Percentiles rank a stretch among this genome's conserved stretches.
phyloP scores from a whole-genome alignment of 1,139 yeast genomes.

The Zygoascus meyerae region DNA sequence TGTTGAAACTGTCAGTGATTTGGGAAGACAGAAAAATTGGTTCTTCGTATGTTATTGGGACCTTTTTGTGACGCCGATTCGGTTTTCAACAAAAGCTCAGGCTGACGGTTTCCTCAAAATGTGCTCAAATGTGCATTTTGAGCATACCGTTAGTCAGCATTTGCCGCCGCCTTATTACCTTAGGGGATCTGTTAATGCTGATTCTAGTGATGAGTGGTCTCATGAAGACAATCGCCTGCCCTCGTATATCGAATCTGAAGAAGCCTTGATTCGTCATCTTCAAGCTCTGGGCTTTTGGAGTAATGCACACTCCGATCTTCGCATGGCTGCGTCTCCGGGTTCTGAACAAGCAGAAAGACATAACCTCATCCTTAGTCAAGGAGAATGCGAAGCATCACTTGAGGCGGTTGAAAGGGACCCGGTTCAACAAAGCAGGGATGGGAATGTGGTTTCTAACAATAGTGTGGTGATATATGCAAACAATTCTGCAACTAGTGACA shows the following conservation, averaged over 20 bases:
- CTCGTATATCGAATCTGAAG: constrained; percentile 26
- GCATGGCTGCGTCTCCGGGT: no score
- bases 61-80: constrained; percentile 25
- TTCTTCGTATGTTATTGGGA: constrained; percentile 24
- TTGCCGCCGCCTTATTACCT: constrained; percentile 28
- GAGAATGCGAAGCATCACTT: not conserved
- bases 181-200: constrained; percentile 2
- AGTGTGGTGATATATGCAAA: no score
- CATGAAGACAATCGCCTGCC: constrained; percentile 25
- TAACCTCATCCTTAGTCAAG: no score
- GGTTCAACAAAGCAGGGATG: not conserved
- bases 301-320: not conserved
- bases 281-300: constrained; percentile 21
- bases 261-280: constrained; percentile 26
- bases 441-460: no score
- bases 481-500: no score
- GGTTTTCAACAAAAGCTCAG: constrained; percentile 26
- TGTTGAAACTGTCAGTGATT: constrained; percentile 16
- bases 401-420: no score
- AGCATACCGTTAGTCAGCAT: constrained; percentile 28
- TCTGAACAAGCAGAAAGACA: no score
- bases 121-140: constrained; percentile 30
- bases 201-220: constrained; percentile 13
- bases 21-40: constrained; percentile 14
- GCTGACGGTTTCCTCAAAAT: constrained; percentile 28